A percentile compares a stretch with the other conserved stretches of the same genome.
These are phyloP conservation scores for Colletotrichum siamense DNA, from an alignment of 2,329 filamentous ascomycete species.

Conservation along the genomic window DNA sequence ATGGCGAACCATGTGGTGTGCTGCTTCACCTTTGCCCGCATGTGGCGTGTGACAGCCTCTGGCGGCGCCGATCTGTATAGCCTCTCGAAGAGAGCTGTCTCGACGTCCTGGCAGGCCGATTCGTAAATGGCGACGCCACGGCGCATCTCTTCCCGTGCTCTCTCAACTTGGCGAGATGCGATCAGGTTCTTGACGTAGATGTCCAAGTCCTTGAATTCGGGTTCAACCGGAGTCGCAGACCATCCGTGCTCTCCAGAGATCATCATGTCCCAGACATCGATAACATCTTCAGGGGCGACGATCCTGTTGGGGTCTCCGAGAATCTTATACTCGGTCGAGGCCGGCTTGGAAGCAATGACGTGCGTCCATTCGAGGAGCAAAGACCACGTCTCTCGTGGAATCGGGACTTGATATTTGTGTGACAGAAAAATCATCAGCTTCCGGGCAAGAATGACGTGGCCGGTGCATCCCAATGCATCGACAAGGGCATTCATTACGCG, in stretches of 20 bases:
- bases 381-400: constrained; percentile 66
- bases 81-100: constrained; percentile 8
- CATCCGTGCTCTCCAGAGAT: constrained; percentile 43
- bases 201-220: constrained; percentile 62
- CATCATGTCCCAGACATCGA: constrained; percentile 65
- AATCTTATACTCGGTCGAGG: constrained; percentile 39
- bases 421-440: constrained; percentile 69
- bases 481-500: constrained; percentile 70
- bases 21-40: constrained; percentile 13
- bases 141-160: constrained; percentile 7
- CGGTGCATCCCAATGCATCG: constrained; percentile 71
- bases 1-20: constrained; percentile 17
- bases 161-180: neutral
- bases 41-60: neutral
- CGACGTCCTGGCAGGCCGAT: neutral
- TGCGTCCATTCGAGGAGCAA: constrained; percentile 73
- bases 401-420: constrained; percentile 59
- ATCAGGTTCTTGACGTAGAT: constrained; percentile 46
- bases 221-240: constrained; percentile 56
- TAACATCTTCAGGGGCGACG: constrained; percentile 49
- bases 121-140: neutral
- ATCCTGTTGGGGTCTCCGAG: constrained; percentile 34
- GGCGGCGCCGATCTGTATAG: constrained; percentile 13
- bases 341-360: constrained; percentile 52
- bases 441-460: constrained; percentile 63